Conservation (phyloP, 441 rosid species). For the Iberis amara region DNA sequence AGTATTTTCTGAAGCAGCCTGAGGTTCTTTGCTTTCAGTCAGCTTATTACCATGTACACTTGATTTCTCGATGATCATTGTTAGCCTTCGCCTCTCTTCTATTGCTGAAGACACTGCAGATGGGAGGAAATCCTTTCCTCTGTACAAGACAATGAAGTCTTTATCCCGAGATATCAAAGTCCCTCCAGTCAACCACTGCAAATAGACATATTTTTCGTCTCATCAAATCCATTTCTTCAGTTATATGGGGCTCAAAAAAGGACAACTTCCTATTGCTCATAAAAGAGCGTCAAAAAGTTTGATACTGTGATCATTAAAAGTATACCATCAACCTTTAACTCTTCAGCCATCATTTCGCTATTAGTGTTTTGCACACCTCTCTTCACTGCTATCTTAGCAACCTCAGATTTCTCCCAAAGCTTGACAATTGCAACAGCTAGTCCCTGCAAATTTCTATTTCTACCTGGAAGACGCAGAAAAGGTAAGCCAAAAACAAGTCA, state of each 20-base stretch:
- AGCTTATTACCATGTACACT: constrained; percentile 26
- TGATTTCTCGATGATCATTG: constrained; percentile 33
- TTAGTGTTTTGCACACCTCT: constrained; percentile 82
- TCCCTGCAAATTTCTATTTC: constrained; percentile 86
- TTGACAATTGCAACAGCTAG: constrained; percentile 76
- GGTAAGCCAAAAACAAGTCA: constrained; percentile 22
- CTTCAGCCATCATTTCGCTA: constrained; percentile 84
- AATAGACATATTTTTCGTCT: constrained; percentile 26
- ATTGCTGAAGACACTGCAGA: constrained; percentile 81
- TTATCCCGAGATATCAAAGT: constrained; percentile 74
- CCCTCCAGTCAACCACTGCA: constrained; percentile 93
- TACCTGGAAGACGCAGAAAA: constrained; percentile 46
- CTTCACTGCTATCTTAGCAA: constrained; percentile 90
- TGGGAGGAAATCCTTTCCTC: constrained; percentile 98
- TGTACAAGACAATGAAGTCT: constrained; percentile 75
- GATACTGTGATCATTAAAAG: constrained; percentile 1
- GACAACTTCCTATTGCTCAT: not conserved
- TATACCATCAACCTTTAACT: constrained; percentile 60
- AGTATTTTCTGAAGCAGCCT: constrained; percentile 21
- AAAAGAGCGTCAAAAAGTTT: constrained; percentile 4
- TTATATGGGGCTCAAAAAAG: constrained; percentile 3
- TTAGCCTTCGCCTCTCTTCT: constrained; percentile 63
- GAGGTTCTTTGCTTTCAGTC: constrained; percentile 24
- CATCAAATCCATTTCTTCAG: constrained; percentile 22
- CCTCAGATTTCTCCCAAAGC: constrained; percentile 98